Evolutionary conservation across 2,329 filamentous ascomycete species (phyloP).

Genomic region (Acarospora socialis): DNA sequence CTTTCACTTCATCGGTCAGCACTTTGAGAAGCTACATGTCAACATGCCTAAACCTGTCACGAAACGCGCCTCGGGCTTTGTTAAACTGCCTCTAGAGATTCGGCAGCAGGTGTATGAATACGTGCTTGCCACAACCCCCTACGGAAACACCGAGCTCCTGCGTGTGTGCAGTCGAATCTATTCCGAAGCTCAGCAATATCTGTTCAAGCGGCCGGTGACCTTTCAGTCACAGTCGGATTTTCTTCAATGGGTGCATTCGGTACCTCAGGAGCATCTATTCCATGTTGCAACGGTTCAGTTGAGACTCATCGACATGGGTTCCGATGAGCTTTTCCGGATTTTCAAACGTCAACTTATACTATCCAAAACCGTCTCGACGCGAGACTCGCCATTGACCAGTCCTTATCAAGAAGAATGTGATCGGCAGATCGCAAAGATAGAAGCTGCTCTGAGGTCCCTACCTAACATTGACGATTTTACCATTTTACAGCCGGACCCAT

Average conservation of each 20-base stretch:
- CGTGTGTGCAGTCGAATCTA: constrained; percentile 8
- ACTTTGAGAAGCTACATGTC: too few species aligned
- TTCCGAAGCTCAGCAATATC: constrained; percentile 11
- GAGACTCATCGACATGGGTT: constrained; percentile 12
- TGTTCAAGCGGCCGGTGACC: constrained; percentile 8
- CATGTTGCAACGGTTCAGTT: constrained; percentile 9
- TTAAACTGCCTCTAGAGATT: constrained; percentile 12
- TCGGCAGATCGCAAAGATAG: constrained; percentile 8
- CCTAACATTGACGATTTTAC: constrained; percentile 10
- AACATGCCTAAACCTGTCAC: too few species aligned
- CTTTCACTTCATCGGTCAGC: too few species aligned
- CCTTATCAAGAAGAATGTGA: constrained; percentile 13
- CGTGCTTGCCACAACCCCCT: constrained; percentile 5
- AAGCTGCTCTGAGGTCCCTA: constrained; percentile 6
- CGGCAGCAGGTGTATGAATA: constrained; percentile 10
- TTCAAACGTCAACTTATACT: too few species aligned
- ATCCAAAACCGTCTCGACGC: too few species aligned
- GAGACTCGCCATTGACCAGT: constrained; percentile 6
- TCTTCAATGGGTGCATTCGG: constrained; percentile 9
- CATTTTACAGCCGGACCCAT: constrained; percentile 6
- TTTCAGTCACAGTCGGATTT: constrained; percentile 13
- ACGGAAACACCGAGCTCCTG: constrained; percentile 8
- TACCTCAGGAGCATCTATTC: constrained; percentile 8
- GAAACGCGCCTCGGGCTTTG: too few species aligned
- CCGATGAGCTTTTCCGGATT: constrained; percentile 10